Percentiles rank a stretch among this genome's conserved stretches.
Conservation (phyloP, 2,329 filamentous ascomycete genomes). For the Diaporthe ilicicola region DNA sequence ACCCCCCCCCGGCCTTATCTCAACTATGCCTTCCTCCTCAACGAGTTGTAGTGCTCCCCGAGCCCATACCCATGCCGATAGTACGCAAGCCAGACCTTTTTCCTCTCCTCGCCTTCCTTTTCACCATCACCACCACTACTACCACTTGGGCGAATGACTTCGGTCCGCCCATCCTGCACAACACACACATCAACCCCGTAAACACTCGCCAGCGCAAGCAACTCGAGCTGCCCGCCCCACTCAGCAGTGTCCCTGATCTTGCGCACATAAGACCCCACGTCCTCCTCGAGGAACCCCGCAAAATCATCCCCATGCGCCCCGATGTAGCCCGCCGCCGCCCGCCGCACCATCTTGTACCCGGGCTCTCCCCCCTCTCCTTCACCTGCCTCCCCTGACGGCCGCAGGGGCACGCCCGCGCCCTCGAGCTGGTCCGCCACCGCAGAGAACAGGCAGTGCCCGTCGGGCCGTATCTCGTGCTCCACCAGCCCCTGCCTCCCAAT, state of each 20-base stretch:
- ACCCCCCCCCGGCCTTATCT: neutral
- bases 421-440: constrained; percentile 86
- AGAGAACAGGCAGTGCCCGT: constrained; percentile 95
- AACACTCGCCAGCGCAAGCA: constrained; percentile 82
- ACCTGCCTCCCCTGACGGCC: constrained; percentile 34
- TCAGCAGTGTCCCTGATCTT: constrained; percentile 89
- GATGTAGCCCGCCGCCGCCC: constrained; percentile 82
- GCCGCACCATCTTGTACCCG: constrained; percentile 73
- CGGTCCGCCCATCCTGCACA: constrained; percentile 82
- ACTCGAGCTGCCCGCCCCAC: constrained; percentile 94
- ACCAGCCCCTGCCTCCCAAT: constrained; percentile 71
- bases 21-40: constrained; percentile 57
- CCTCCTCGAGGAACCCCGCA: constrained; percentile 85
- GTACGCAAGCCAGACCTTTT: constrained; percentile 89
- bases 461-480: constrained; percentile 84
- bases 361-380: constrained; percentile 42
- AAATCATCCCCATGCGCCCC: constrained; percentile 79
- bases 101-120: constrained; percentile 55
- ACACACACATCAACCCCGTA: constrained; percentile 86
- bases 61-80: constrained; percentile 93
- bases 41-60: constrained; percentile 96
- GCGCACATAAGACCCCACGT: constrained; percentile 73
- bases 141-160: constrained; percentile 70
- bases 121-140: constrained; percentile 45
- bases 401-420: constrained; percentile 57